Base-by-base conservation (phyloP, 108 stramenopile genomes). In the Nitzschia sp. region DNA sequence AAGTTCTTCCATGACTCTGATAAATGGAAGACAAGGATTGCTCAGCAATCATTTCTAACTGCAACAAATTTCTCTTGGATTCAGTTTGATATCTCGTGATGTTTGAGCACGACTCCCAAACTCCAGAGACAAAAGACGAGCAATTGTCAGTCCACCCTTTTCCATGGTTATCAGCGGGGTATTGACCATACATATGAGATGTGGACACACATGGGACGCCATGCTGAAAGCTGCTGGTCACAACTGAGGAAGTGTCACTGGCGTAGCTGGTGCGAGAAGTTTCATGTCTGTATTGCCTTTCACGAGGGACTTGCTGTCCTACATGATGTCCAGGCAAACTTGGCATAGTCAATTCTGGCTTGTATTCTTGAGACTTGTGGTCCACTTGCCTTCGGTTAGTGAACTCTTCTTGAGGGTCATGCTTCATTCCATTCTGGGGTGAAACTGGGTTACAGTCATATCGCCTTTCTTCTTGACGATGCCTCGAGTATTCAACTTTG, bases 11-110 rank as follows among this genome's bases (percentile, higher is more conserved):
- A 22, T 10, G 17, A 9, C 0, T 20, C 17, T 62, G 14, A 19
- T 15, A 62, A 3, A 62, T 62, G 2, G 43, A 20, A 17, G 61
- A 62, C 20, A 62, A 41, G 19, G 61, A 62, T 62, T 62, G 61
- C 8, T 62, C 61, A 42, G 61, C 61, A 24, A 62, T 62, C 43
- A 62, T 44, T 46, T 62, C 61, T 3, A 62, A 39, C 21, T 62
- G 61, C 21, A 62, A 21, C 43, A 62, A 39, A 62, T 39, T 62
- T 39, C 43, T 62, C 10, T 62, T 62, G 43, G 41, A 44, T 46
- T 62, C 61, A 11, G 61, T 62, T 44, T 62, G 41, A 46, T 62
- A 62, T 20, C 61, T 22, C 7, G 42, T 46, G 41, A 62, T 62
- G 20, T 21, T 54, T 9, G 29, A n/a, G 21, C 61, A 62, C 8